phyloP scores from a whole-genome alignment of 1,139 yeast species.

The Geotrichum cucujoidarum region DNA sequence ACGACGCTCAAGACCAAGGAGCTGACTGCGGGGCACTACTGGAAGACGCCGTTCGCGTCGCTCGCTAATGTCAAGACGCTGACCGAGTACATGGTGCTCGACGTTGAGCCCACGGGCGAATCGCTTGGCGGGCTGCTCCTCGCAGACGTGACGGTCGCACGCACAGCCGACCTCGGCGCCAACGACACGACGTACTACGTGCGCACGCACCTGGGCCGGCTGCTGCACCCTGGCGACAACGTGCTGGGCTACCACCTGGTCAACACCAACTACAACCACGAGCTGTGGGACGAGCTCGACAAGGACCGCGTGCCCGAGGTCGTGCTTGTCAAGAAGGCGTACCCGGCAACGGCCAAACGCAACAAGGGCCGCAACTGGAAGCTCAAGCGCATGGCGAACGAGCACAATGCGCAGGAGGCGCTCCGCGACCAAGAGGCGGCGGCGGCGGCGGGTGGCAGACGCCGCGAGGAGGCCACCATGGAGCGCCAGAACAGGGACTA shows the following conservation, averaged over 20 bases:
- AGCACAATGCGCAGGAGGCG: constrained; percentile 60
- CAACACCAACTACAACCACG: constrained; percentile 84
- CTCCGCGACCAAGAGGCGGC: constrained; percentile 57
- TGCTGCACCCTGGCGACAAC: constrained; percentile 94
- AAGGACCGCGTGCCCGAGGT: constrained; percentile 68
- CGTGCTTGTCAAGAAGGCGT: constrained; percentile 83
- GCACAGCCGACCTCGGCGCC: constrained; percentile 82
- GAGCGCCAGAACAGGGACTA: constrained; percentile 90
- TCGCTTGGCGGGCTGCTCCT: constrained; percentile 61
- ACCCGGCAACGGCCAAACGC: constrained; percentile 73
- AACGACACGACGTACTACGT: constrained; percentile 79
- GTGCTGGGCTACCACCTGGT: constrained; percentile 83
- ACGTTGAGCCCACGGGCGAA: constrained; percentile 88
- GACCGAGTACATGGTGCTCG: constrained; percentile 83
- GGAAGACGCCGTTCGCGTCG: constrained; percentile 77
- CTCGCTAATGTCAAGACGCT: constrained; percentile 70
- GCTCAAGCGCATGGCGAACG: constrained; percentile 96
- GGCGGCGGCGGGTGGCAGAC: constrained; percentile 41
- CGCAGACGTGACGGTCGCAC: constrained; percentile 87
- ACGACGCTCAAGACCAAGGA: constrained; percentile 73
- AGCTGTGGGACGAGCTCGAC: constrained; percentile 72
- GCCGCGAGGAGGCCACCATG: constrained; percentile 60
- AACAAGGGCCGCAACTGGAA: constrained; percentile 79
- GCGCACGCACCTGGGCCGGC: constrained; percentile 88
- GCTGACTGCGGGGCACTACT: constrained; percentile 62